Evolutionary conservation across 2,329 filamentous ascomycete genomes (phyloP).

Genomic region (Canariomyces notabilis): DNA sequence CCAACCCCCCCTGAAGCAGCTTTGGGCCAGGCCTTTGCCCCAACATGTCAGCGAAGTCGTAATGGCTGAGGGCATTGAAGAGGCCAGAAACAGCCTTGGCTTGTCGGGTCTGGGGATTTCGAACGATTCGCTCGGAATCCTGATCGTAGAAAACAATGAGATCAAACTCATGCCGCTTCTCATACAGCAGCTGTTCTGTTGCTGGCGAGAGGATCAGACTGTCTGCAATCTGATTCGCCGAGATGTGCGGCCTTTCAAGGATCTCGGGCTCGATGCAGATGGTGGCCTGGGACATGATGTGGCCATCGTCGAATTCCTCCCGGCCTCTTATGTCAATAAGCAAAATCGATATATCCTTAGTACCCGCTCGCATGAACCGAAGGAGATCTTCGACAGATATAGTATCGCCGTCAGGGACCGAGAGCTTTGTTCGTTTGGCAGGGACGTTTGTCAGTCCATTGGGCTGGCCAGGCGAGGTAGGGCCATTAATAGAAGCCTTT

Average conservation of each 20-base stretch:
- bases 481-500: slow-evolving; percentile 29
- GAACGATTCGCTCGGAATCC: slow-evolving; percentile 52
- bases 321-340: slow-evolving; percentile 82
- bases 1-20: slow-evolving; percentile 73
- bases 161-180: slow-evolving; percentile 69
- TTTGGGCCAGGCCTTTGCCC: slow-evolving; percentile 54
- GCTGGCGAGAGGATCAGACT: slow-evolving; percentile 65
- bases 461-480: slow-evolving; percentile 31
- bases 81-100: slow-evolving; percentile 63
- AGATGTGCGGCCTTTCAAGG: slow-evolving; percentile 62
- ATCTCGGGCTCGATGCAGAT: slow-evolving; percentile 86
- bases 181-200: slow-evolving; percentile 72
- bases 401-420: slow-evolving; percentile 48
- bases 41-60: slow-evolving; percentile 55
- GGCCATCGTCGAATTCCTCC: slow-evolving; percentile 77
- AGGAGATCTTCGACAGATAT: slow-evolving; percentile 68
- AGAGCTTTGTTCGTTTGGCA: slow-evolving; percentile 36
- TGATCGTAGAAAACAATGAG: slow-evolving; percentile 90
- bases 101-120: slow-evolving; percentile 16
- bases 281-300: slow-evolving; percentile 76
- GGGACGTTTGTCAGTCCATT: slow-evolving; percentile 23
- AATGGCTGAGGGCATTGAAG: slow-evolving; percentile 74
- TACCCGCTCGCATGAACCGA: slow-evolving; percentile 56
- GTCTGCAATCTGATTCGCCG: slow-evolving; percentile 58
- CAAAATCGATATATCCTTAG: slow-evolving; percentile 58